Evolutionary conservation across 2,329 filamentous ascomycete species (phyloP).

Genomic region (Zymoseptoria passerinii): DNA sequence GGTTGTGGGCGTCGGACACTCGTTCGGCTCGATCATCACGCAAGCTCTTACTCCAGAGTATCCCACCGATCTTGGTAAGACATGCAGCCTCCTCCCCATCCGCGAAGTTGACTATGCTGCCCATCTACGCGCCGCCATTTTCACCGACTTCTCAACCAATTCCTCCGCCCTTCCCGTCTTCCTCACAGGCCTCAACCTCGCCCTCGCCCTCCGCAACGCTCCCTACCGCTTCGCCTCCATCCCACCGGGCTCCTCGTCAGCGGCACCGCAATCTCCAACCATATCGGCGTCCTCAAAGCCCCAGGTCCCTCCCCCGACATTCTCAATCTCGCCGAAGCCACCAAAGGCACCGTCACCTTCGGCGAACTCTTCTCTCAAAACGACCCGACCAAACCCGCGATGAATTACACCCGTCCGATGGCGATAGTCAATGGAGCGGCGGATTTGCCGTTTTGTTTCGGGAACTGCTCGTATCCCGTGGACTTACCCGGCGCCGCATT

Average conservation of each 20-base stretch:
- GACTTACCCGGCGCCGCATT: slow-evolving; percentile 18
- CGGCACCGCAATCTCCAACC: slow-evolving; percentile 17
- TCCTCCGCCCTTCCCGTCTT: slow-evolving; percentile 16
- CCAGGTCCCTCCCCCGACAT: slow-evolving; percentile 25
- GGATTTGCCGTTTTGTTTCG: slow-evolving; percentile 27
- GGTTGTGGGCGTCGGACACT: slow-evolving; percentile 36
- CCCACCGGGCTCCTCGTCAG: slow-evolving; percentile 24
- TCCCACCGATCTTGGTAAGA: slow-evolving; percentile 22
- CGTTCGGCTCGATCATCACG: slow-evolving; percentile 31
- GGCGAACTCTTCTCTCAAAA: slow-evolving; percentile 26
- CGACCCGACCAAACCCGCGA: slow-evolving; percentile 10
- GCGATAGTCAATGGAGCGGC: slow-evolving; percentile 25
- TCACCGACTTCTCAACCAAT: slow-evolving; percentile 32
- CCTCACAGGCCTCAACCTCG: slow-evolving; percentile 22
- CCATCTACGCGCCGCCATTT: slow-evolving; percentile 27
- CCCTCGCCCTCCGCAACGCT: slow-evolving; percentile 23
- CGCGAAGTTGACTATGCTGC: neutral
- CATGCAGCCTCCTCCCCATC: neutral
- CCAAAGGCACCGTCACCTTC: slow-evolving; percentile 25
- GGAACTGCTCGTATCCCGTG: slow-evolving; percentile 24
- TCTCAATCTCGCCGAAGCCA: slow-evolving; percentile 20
- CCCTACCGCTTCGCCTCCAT: slow-evolving; percentile 25
- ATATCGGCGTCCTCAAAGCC: slow-evolving; percentile 27
- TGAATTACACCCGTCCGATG: slow-evolving; percentile 22
- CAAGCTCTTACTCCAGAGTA: slow-evolving; percentile 28